Percentiles rank a stretch among this genome's conserved stretches.
phyloP scores from a whole-genome alignment of 2,329 filamentous ascomycete genomes.

The Arachnomyces sp. region DNA sequence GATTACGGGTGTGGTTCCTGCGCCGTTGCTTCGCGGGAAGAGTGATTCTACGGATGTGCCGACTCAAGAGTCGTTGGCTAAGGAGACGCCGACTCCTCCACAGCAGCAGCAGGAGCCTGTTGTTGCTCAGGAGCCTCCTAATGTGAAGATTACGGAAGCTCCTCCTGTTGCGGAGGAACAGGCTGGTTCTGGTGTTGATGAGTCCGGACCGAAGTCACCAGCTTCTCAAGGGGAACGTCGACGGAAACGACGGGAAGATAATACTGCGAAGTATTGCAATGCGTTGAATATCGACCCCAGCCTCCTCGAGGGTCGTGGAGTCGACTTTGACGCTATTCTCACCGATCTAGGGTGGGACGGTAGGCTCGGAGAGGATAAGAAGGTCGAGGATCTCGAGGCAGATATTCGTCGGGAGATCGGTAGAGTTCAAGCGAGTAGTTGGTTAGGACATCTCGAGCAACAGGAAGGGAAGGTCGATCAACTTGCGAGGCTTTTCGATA shows the following conservation, averaged over 20 bases:
- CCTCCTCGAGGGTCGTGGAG: constrained; percentile 65
- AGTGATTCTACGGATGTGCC: constrained; percentile 24
- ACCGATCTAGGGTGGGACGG: constrained; percentile 86
- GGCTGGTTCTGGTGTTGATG: too few relatives aligned
- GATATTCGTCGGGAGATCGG: constrained; percentile 83
- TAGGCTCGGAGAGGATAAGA: constrained; percentile 63
- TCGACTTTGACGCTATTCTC: constrained; percentile 73
- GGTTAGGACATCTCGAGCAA: constrained; percentile 73
- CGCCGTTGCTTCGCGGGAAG: constrained; percentile 48
- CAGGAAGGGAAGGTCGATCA: constrained; percentile 85
- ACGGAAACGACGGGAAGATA: constrained; percentile 58
- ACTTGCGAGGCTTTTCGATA: constrained; percentile 77
- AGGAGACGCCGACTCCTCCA: constrained; percentile 17
- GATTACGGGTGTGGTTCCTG: constrained; percentile 79
- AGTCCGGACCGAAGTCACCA: constrained; percentile 26
- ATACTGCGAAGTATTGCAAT: constrained; percentile 70
- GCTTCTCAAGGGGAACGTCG: constrained; percentile 45
- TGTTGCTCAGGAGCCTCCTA: constrained; percentile 25
- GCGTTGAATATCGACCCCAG: constrained; percentile 67
- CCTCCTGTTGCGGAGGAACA: constrained; percentile 16
- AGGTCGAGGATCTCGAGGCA: constrained; percentile 69
- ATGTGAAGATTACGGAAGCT: constrained; percentile 30
- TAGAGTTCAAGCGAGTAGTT: constrained; percentile 83
- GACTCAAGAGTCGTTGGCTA: constrained; percentile 21
- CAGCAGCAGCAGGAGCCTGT: constrained; percentile 10